Conservation (phyloP, 1,139 yeast genomes). For the Ogataea hybrid region DNA sequence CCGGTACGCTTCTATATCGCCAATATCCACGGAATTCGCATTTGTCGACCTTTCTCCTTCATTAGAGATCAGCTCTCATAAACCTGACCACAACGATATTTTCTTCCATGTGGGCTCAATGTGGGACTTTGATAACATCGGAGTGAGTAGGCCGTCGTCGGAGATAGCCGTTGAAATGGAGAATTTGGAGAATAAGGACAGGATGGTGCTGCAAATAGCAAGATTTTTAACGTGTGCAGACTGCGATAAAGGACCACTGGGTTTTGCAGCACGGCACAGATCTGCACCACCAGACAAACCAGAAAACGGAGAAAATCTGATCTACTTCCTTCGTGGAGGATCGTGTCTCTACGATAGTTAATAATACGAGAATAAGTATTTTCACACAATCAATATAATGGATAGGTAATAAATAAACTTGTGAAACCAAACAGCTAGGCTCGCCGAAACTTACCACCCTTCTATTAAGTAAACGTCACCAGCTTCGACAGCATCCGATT, state of each 20-base stretch:
- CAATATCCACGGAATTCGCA: conserved; percentile 1
- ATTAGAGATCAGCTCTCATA: conserved; percentile 1
- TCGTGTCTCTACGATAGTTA: conserved; percentile 27
- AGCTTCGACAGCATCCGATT: conserved; percentile 1
- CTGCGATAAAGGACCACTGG: conserved; percentile 74
- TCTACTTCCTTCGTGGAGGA: conserved; percentile 21
- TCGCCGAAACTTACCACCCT: conserved; percentile 7
- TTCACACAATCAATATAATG: conserved; percentile 8
- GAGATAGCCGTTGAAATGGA: conserved; percentile 23
- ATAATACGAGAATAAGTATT: conserved; percentile 42
- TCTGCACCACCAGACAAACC: not conserved
- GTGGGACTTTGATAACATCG: conserved; percentile 78
- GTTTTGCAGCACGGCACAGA: conserved; percentile 50
- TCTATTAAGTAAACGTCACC: conserved; percentile 15
- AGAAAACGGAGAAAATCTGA: conserved; percentile 21
- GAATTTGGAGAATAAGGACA: conserved; percentile 5
- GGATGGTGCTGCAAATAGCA: conserved; percentile 31
- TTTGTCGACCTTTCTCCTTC: conserved; percentile 7
- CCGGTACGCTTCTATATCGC: not conserved
- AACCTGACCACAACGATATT: not conserved
- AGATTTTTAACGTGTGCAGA: conserved; percentile 65
- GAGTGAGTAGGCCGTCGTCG: conserved; percentile 55
- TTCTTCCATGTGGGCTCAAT: conserved; percentile 44
- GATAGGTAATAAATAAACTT: conserved; percentile 10
- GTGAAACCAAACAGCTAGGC: conserved; percentile 2